These are phyloP conservation scores for Pleurotus ostreatus DNA, from an alignment of 768 basidiomycete genomes.

Conservation along the genomic window DNA sequence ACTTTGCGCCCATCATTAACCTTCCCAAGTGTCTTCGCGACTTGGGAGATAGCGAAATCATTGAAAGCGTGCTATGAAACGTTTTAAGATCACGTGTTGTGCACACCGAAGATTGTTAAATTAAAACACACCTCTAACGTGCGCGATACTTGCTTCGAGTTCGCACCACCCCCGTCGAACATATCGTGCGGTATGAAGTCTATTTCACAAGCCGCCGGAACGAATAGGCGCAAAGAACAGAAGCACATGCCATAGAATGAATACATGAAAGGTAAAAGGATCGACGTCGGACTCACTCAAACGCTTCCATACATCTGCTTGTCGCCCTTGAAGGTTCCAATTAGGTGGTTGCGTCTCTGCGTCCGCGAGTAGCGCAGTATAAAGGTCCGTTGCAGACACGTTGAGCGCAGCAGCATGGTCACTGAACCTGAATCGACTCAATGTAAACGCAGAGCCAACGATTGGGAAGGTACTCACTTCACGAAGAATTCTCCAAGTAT, in stretches of 20 bases:
- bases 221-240: not conserved
- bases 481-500: constrained; percentile 64
- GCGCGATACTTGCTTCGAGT: constrained; percentile 59
- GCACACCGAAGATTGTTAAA: not conserved
- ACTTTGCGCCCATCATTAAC: constrained; percentile 49
- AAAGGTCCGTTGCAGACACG: constrained; percentile 46
- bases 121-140: constrained; percentile 45
- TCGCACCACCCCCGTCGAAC: constrained; percentile 46
- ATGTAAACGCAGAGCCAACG: not conserved
- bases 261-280: not conserved
- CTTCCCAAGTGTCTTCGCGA: constrained; percentile 50
- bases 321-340: constrained; percentile 62
- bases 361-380: constrained; percentile 54
- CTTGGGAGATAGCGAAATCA: constrained; percentile 64
- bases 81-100: constrained; percentile 1
- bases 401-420: constrained; percentile 42
- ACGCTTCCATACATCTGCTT: constrained; percentile 53
- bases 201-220: constrained; percentile 12
- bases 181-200: constrained; percentile 38
- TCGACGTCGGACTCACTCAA: constrained; percentile 29
- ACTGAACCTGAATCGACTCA: constrained; percentile 35
- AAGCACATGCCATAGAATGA: too few relatives aligned
- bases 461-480: constrained; percentile 33
- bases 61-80: constrained; percentile 51
- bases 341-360: constrained; percentile 54